Base-by-base conservation (phyloP, 108 stramenopile genomes). In the Epipyxis sp. region DNA sequence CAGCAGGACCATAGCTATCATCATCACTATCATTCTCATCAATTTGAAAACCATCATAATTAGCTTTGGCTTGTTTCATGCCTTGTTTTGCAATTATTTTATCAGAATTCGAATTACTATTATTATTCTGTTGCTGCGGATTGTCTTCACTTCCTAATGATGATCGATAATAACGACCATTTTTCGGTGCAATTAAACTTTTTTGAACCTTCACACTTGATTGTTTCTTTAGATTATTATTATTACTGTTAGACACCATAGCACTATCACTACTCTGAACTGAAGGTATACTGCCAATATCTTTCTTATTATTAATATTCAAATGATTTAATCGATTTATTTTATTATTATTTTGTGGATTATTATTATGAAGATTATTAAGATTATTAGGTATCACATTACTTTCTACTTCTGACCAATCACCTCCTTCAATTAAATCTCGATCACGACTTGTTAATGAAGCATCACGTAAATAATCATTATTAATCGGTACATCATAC, bases 61-160 rank as follows among this genome's bases (percentile, higher is more conserved):
- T 57, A 16, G 20, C 25, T 20, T 57, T 57, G 54, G 54, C 54
- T 57, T 57, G 20, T 57, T 57, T 25, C 54, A 16, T 20, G 16
- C 54, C 54, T n/a, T n/a, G 54, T 20, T 57, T 57, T 16, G 25
- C 20, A 25, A 20, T 57, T 25, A 16, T 57, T 57, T 57, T 57
- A 25, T 57, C 54, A 20, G 54, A 20, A 57, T 57, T 25, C 54
- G 54, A 16, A 16, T 25, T 57, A 16, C 54, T 57, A n/a, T n/a
- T n/a, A n/a, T n/a, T n/a, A n/a, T n/a, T n/a, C n/a, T 57, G 54
- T 57, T 25, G 54, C 54, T 16, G 54, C 54, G 54, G 54, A 57
- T 57, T 16, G 54, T 16, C 20, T 16, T 25, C 25, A 16, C 54
- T 16, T 57, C 25, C 54, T 16, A 57, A 16, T 57, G 61, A 65